Percentiles rank a stretch among this genome's conserved stretches.
Conservation (phyloP, 306 rosid species). For the Quillaja saponaria region DNA sequence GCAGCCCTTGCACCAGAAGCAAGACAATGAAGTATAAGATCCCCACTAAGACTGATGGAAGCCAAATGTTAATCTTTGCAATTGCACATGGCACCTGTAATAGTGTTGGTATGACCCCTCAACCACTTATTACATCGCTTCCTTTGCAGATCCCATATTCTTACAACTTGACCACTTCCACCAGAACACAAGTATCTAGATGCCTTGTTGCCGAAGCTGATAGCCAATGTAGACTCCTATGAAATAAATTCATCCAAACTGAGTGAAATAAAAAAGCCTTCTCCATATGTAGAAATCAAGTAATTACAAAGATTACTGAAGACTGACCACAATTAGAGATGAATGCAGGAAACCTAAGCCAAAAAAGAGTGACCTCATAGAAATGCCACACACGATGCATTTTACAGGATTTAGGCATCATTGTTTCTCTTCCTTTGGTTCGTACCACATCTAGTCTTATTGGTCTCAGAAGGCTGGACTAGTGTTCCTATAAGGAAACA, state of each 20-base stretch:
- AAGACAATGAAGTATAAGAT: slow-evolving; percentile 94
- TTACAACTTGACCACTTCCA: slow-evolving; percentile 92
- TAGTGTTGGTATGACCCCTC: slow-evolving; percentile 80
- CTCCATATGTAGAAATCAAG: slow-evolving; percentile 14
- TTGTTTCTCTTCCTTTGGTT: not conserved
- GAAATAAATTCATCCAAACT: slow-evolving; percentile 13
- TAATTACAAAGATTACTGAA: slow-evolving; percentile 22
- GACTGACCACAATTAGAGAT: slow-evolving; percentile 1
- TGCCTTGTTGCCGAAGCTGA: slow-evolving; percentile 95
- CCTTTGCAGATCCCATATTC: slow-evolving; percentile 97
- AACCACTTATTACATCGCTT: slow-evolving; percentile 95
- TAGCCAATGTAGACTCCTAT: slow-evolving; percentile 80
- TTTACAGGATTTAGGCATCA: slow-evolving; percentile 7
- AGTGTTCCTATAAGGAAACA: not conserved
- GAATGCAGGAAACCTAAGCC: slow-evolving; percentile 2
- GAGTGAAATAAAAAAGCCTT: not conserved
- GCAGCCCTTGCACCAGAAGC: slow-evolving; percentile 94
- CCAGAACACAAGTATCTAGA: slow-evolving; percentile 94
- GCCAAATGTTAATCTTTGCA: slow-evolving; percentile 98
- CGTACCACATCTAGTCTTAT: not conserved
- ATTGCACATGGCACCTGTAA: slow-evolving; percentile 88
- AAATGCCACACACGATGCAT: slow-evolving; percentile 7
- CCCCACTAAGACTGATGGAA: slow-evolving; percentile 90
- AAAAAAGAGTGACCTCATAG: slow-evolving; percentile 1
- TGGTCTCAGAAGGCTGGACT: not conserved